Base-by-base conservation (phyloP, 2,329 filamentous ascomycete genomes). In the Colletotrichum zoysiae region DNA sequence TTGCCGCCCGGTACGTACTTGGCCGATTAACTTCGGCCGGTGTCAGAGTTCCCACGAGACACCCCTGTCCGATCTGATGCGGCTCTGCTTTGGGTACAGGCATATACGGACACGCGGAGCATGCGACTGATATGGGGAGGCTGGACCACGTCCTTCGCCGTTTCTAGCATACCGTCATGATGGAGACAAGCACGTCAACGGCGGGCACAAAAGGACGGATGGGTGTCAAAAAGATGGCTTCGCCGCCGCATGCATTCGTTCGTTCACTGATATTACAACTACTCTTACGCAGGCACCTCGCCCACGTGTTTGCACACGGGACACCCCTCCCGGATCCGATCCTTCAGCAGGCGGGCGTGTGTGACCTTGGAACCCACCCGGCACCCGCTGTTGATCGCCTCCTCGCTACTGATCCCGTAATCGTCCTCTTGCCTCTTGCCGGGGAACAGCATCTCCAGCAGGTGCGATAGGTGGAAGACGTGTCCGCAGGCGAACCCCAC, bases 341-440 rank as follows among this genome's bases (percentile, higher is more conserved):
- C 92, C 75, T 91, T 87, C 71, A 97, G 82, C 66, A 97, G 80
- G 74, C 94, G 88, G 50, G 95, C 95, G 78, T 94, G 93, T 74
- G 93, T 96, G 38, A 97, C 94, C 82, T 98, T 98, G 40, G 92
- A 90, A 0, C 94, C 93, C 8, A 98, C 90, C 65, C 92, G 93
- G 68, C 91, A 86, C 9, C 88, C 86, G 35, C 81, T 80, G 67
- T 80, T 81, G 20, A 83, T 79, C 14, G 82, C 79, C 20, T 81
- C 83, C 46, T 85, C 82, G 51, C 82, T 81, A 3, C 81, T 80
- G 20, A 80, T 83, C 2, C 82, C 83, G 38, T 88, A 82, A 3
- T 85, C 83, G 4, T 83, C 79, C 68, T 91, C 88, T 7, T 81
- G 78, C 35, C 79, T 80, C 79, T 82, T 85, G 65, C 76, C 86